Evolutionary conservation across 164 flowering plant genomes (phyloP).

Genomic region (Macadamia integrifolia): DNA sequence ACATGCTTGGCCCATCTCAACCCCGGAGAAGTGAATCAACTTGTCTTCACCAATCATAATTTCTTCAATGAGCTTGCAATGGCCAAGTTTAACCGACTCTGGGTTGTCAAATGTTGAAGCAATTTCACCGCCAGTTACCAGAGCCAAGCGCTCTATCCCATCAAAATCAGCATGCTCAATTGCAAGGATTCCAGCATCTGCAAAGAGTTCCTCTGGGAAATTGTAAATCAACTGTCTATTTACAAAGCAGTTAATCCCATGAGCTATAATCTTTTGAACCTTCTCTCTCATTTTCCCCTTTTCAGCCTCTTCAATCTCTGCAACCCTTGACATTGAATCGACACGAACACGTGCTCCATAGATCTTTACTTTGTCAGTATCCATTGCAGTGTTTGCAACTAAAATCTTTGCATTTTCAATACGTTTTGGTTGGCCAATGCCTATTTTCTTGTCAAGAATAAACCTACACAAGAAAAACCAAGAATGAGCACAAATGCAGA

Average conservation of each 20-base stretch:
- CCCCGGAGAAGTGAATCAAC: conserved; percentile 95
- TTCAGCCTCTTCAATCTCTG: conserved; percentile 93
- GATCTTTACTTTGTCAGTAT: conserved; percentile 95
- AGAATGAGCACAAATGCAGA: not conserved
- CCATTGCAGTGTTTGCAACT: conserved; percentile 99
- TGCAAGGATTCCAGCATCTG: conserved; percentile 95
- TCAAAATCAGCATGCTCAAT: conserved; percentile 99
- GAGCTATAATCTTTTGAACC: conserved; percentile 84
- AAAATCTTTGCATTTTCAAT: conserved; percentile 94
- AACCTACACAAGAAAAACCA: conserved; percentile 44
- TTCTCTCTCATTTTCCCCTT: conserved; percentile 95
- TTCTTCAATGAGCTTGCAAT: conserved; percentile 96
- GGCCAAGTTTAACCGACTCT: conserved; percentile 95
- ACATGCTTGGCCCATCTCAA: conserved; percentile 97
- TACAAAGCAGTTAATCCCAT: conserved; percentile 95
- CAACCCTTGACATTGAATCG: conserved; percentile 95
- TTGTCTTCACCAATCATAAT: conserved; percentile 99
- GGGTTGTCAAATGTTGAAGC: conserved; percentile 99
- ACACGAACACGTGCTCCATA: conserved; percentile 99
- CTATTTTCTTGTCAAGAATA: conserved; percentile 97
- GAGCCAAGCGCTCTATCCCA: conserved; percentile 91
- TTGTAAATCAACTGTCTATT: conserved; percentile 96
- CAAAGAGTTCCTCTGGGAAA: conserved; percentile 97
- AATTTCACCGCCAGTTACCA: conserved; percentile 98
- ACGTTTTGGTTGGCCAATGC: conserved; percentile 95